Evolutionary conservation across 495 filamentous ascomycete species (phyloP), one percentile per base, ranked within the genome.

Genomic region (Penicillium cinerascens): DNA sequence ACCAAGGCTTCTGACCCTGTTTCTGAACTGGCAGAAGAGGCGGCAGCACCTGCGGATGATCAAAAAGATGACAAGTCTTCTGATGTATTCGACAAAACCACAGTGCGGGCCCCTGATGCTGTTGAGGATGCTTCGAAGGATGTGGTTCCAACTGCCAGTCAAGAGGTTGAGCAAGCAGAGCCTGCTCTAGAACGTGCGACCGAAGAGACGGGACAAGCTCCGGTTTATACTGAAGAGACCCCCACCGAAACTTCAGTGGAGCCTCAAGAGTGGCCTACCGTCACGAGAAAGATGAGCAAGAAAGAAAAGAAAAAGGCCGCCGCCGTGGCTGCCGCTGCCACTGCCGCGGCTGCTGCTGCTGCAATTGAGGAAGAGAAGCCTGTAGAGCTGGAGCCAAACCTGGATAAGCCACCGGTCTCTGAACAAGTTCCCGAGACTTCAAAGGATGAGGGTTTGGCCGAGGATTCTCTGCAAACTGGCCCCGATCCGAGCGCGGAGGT

Each of bases 281-380:
- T 17, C n/a, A 20, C 45, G 11, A 60, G 52, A 26, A 61, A 64
- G 51, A 52, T 53, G 51, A 61, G 42, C 20, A 68, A 66, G 49
- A 68, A 64, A 33, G 52, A 56, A 27, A 58, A 56, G 39, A 61
- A 56, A 50, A 45, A 44, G 42, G 53, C 58, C 9, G 51, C 56
- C 33, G 58, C 54, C 22, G 61, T 52, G 42, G 39, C 53, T 13
- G 41, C 50, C 3, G 45, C 54, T 23, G 52, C 52, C n/a, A n/a
- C 55, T 44, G 39, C 53, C 16, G 41, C 50, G 4, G 45, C 54
- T 23, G 52, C 52, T 4, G 50, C 49, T 16, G 49, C 36, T 46
- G 48, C 48, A 10, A 18, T 47, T 7, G 40, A 55, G 18, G 44
- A 51, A 16, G 65, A 65, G 6, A 48, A 58, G 25, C 6, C 29